Conservation (phyloP, 2,329 filamentous ascomycete genomes). For the Pseudocercospora ulei region DNA sequence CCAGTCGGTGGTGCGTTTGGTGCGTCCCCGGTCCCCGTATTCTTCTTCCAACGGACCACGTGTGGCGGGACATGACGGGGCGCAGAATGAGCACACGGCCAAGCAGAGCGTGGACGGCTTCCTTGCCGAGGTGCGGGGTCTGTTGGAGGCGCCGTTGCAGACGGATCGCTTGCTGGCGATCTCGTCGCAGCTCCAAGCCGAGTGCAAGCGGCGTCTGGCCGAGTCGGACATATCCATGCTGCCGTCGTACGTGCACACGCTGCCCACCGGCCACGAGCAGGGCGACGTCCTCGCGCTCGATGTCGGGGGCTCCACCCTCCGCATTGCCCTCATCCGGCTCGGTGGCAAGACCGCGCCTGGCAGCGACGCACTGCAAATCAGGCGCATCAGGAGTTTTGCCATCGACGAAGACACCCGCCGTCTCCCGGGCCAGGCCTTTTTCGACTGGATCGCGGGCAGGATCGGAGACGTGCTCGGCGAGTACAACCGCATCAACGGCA, state of each 20-base stretch:
- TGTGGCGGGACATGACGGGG: slow-evolving; percentile 31
- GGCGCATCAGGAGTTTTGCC: slow-evolving; percentile 46
- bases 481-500: slow-evolving; percentile 34
- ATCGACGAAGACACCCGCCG: slow-evolving; percentile 50
- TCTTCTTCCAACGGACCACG: slow-evolving; percentile 27
- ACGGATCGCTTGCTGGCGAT: slow-evolving; percentile 38
- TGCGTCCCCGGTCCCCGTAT: slow-evolving; percentile 15
- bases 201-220: slow-evolving; percentile 48
- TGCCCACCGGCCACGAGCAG: slow-evolving; percentile 51
- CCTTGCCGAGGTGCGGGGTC: slow-evolving; percentile 37
- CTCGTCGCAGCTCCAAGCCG: slow-evolving; percentile 40
- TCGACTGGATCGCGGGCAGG: slow-evolving; percentile 56
- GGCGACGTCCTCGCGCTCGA: slow-evolving; percentile 55
- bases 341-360: slow-evolving; percentile 34
- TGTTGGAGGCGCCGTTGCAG: slow-evolving; percentile 40
- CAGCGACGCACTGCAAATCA: slow-evolving; percentile 44
- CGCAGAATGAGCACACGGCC: slow-evolving; percentile 29
- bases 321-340: slow-evolving; percentile 52
- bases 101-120: slow-evolving; percentile 44
- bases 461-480: slow-evolving; percentile 48
- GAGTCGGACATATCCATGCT: slow-evolving; percentile 54
- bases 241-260: slow-evolving; percentile 53
- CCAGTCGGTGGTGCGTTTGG: slow-evolving; percentile 21
- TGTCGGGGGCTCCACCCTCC: slow-evolving; percentile 57
- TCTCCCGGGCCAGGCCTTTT: slow-evolving; percentile 50